Conservation (phyloP, 176 grass and related monocot genomes). For the Triticum timopheevii region DNA sequence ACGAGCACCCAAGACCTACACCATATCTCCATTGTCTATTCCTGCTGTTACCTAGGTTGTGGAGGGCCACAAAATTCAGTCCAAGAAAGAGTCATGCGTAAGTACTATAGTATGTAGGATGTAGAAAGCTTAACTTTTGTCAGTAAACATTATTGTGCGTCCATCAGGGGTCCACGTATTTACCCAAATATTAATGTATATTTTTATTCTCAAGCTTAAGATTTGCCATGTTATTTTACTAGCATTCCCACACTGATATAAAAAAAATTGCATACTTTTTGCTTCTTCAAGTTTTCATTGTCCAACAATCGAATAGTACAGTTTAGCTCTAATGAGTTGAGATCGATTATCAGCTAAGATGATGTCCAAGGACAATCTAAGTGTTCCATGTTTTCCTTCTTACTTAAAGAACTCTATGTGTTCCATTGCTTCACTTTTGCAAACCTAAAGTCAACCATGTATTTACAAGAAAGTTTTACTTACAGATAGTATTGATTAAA, state of each 20-base stretch:
- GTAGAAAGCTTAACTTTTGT: background rate
- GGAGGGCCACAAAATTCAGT: background rate
- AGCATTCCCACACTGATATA: background rate
- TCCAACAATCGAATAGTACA: constrained; percentile 5
- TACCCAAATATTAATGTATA: background rate
- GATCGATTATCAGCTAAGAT: background rate
- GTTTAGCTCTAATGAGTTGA: background rate
- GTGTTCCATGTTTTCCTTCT: background rate
- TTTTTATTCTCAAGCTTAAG: background rate
- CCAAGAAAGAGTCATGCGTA: background rate
- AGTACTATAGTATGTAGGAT: background rate
- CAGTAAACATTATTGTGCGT: background rate
- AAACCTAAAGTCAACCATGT: background rate
- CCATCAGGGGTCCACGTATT: background rate
- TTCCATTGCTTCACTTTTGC: background rate
- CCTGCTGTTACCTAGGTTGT: background rate
- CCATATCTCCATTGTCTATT: background rate
- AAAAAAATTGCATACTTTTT: background rate
- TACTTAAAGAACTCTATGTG: background rate
- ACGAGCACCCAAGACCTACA: background rate
- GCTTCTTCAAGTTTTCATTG: background rate
- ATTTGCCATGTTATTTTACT: background rate
- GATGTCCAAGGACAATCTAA: background rate
- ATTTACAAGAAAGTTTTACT: background rate
- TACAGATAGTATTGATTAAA: background rate